Evolutionary conservation across 2,329 filamentous ascomycete genomes (phyloP).

Genomic region (Emericellopsis cladophorae): DNA sequence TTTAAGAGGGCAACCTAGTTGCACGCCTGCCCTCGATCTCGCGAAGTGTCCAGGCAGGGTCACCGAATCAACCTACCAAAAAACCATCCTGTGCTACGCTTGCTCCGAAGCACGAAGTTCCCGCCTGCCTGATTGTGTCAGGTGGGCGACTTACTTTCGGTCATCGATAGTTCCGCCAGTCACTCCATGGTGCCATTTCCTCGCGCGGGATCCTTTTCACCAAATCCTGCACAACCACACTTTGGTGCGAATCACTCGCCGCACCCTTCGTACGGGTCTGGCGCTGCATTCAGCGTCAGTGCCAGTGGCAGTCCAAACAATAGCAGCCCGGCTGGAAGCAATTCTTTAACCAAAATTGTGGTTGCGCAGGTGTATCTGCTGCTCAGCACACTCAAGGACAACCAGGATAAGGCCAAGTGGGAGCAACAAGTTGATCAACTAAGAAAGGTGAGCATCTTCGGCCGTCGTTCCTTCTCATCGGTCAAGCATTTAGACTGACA

Average conservation of each 20-base stretch:
- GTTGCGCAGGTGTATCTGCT: slow-evolving; percentile 92
- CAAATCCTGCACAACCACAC: slow-evolving; percentile 45
- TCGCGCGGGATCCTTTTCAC: slow-evolving; percentile 52
- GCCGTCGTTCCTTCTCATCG: not conserved
- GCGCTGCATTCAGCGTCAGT: slow-evolving; percentile 35
- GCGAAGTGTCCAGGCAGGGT: too few species aligned
- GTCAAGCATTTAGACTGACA: not conserved
- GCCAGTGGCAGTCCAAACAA: slow-evolving; percentile 49
- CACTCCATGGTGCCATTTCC: slow-evolving; percentile 46
- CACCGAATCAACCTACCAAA: too few species aligned
- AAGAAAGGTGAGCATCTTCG: slow-evolving; percentile 54
- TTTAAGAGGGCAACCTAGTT: too few species aligned
- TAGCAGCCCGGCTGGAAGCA: slow-evolving; percentile 48
- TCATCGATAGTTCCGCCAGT: slow-evolving; percentile 18
- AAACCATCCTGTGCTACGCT: too few species aligned
- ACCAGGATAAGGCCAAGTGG: slow-evolving; percentile 83
- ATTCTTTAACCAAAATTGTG: slow-evolving; percentile 78
- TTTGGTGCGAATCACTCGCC: slow-evolving; percentile 43
- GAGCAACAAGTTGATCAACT: slow-evolving; percentile 85
- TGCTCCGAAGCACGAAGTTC: too few species aligned
- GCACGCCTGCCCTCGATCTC: too few species aligned
- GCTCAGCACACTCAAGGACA: slow-evolving; percentile 88
- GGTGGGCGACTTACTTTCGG: slow-evolving; percentile 5
- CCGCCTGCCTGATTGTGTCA: too few species aligned
- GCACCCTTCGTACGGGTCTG: slow-evolving; percentile 34